Percentiles rank a stretch among this genome's conserved stretches.
phyloP scores from a whole-genome alignment of 768 basidiomycete genomes.

The Amanita rubescens region DNA sequence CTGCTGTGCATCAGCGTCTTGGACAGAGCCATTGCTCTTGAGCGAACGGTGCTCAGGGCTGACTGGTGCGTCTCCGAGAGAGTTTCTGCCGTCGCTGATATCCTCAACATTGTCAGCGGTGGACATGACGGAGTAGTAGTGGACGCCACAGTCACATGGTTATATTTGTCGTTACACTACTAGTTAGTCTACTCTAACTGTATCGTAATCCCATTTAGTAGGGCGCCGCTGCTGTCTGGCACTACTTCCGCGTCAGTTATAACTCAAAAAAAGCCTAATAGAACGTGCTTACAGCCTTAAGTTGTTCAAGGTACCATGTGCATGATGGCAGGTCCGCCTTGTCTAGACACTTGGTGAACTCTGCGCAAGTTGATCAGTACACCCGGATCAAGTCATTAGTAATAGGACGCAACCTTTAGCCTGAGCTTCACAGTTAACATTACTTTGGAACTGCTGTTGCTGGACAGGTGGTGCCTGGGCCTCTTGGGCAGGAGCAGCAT shows the following conservation, averaged over 20 bases:
- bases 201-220: not conserved
- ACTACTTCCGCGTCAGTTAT: constrained; percentile 32
- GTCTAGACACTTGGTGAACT: constrained; percentile 82
- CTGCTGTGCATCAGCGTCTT: constrained; percentile 63
- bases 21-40: constrained; percentile 3
- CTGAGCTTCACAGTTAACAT: constrained; percentile 63
- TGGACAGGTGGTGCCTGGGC: constrained; percentile 45
- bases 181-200: no score
- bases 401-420: constrained; percentile 57
- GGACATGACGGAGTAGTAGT: not conserved
- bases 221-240: constrained; percentile 62
- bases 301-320: constrained; percentile 81
- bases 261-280: not conserved
- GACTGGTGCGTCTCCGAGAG: not conserved
- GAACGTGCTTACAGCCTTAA: constrained; percentile 65
- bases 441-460: constrained; percentile 34
- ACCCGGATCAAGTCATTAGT: not conserved
- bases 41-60: constrained; percentile 1
- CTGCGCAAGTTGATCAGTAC: constrained; percentile 25
- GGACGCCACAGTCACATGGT: not conserved
- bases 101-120: not conserved
- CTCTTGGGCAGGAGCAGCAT: constrained; percentile 29
- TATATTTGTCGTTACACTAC: not conserved
- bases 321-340: constrained; percentile 75
- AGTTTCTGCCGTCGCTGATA: not conserved